phyloP scores from a whole-genome alignment of 352 stramenopile species.

The Globisporangium nodosum region DNA sequence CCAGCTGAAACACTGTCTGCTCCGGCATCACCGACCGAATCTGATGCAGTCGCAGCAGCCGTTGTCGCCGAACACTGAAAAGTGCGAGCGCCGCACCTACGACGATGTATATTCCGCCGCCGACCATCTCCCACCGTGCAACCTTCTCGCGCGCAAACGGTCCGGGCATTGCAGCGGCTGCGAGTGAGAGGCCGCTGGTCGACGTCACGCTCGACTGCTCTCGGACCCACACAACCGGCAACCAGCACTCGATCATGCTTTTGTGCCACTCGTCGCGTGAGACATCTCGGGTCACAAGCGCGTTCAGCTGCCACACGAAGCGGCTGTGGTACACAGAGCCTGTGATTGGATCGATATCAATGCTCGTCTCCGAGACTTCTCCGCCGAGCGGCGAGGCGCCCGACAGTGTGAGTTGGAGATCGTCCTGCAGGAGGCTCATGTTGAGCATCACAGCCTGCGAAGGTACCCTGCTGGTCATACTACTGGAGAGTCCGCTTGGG shows the following conservation, averaged over 20 bases:
- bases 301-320: constrained; percentile 44
- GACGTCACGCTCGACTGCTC: constrained; percentile 37
- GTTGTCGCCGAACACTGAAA: constrained; percentile 13
- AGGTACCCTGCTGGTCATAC: not conserved
- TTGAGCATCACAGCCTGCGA: constrained; percentile 21
- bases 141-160: constrained; percentile 35
- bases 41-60: constrained; percentile 14
- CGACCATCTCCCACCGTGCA: constrained; percentile 23
- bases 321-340: constrained; percentile 43
- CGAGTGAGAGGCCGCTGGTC: constrained; percentile 10
- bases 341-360: constrained; percentile 49
- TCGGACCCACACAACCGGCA: constrained; percentile 43
- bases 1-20: not conserved
- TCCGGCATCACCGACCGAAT: constrained; percentile 20
- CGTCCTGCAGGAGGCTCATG: constrained; percentile 36
- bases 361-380: constrained; percentile 2
- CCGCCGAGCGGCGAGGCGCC: not conserved
- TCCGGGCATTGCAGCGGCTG: constrained; percentile 7
- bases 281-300: constrained; percentile 11
- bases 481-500: constrained; percentile 22
- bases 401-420: constrained; percentile 29
- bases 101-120: constrained; percentile 20
- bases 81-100: constrained; percentile 11
- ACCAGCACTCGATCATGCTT: constrained; percentile 17
- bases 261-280: constrained; percentile 33